Percentiles rank a stretch among this genome's conserved stretches.
Evolutionary conservation across 768 basidiomycete species (phyloP).

Genomic region (Sporobolomyces pararoseus): DNA sequence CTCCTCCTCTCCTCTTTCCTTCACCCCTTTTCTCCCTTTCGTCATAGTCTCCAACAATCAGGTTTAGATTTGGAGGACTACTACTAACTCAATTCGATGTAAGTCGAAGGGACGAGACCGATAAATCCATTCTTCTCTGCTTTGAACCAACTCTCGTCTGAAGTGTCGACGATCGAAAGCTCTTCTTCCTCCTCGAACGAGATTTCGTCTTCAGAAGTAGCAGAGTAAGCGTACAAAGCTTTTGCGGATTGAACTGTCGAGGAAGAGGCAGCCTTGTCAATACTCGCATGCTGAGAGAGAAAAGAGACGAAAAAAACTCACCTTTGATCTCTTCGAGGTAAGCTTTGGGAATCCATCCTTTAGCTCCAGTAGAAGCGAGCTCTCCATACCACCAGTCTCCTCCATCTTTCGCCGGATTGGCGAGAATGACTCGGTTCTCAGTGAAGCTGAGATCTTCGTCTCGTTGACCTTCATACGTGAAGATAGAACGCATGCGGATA

Average conservation of each 20-base stretch:
- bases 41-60: no score
- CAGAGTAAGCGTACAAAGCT: constrained; percentile 74
- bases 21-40: constrained; percentile 29
- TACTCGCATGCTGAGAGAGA: background rate
- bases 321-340: constrained; percentile 75
- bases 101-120: constrained; percentile 86
- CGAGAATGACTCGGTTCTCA: constrained; percentile 70
- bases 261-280: constrained; percentile 9
- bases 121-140: constrained; percentile 79
- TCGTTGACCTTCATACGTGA: constrained; percentile 78
- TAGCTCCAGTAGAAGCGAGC: constrained; percentile 51
- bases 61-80: no score
- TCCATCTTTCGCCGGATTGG: constrained; percentile 75
- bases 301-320: constrained; percentile 51
- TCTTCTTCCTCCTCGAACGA: constrained; percentile 75
- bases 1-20: constrained; percentile 58
- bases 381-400: constrained; percentile 74
- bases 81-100: constrained; percentile 91
- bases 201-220: constrained; percentile 71
- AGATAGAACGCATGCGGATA: constrained; percentile 66
- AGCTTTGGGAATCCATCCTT: constrained; percentile 84
- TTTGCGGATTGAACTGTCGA: constrained; percentile 61
- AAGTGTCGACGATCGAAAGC: constrained; percentile 72
- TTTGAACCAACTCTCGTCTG: constrained; percentile 94
- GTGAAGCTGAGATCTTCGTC: constrained; percentile 82